Conservation (phyloP, 139 green algal species). For the Chlorella sp. region DNA sequence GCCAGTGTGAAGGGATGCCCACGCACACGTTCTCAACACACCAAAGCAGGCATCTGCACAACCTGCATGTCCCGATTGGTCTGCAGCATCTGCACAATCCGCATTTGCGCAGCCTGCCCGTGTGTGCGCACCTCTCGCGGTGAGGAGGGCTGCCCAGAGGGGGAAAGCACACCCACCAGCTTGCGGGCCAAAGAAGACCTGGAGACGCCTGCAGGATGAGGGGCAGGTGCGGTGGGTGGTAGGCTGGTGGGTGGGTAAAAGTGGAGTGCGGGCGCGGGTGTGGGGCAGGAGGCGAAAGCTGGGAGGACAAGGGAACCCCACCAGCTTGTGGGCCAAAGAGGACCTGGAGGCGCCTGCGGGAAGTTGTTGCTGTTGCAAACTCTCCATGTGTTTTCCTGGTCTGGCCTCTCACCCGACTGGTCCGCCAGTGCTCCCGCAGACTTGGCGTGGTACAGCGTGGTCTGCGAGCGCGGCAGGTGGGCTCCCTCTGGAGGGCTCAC, state of each 20-base stretch:
- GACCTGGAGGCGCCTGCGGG: too few species aligned
- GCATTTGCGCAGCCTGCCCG: too few species aligned
- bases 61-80: too few species aligned
- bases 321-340: too few species aligned
- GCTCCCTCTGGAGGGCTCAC: neutral
- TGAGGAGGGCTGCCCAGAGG: conserved; percentile 5
- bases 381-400: too few species aligned
- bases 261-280: too few species aligned
- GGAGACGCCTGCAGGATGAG: neutral
- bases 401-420: conserved; percentile 15
- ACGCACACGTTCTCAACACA: too few species aligned
- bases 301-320: neutral
- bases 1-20: too few species aligned
- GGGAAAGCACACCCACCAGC: conserved; percentile 9
- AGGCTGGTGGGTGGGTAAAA: neutral
- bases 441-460: neutral
- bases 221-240: neutral
- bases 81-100: too few species aligned
- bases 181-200: neutral
- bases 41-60: too few species aligned
- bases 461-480: neutral
- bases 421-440: neutral
- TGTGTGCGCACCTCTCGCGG: neutral
- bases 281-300: too few species aligned
- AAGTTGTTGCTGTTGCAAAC: too few species aligned